Percentiles rank a stretch among this genome's conserved stretches.
phyloP scores from a whole-genome alignment of 2,329 filamentous ascomycete genomes.

The Fusarium sp. region DNA sequence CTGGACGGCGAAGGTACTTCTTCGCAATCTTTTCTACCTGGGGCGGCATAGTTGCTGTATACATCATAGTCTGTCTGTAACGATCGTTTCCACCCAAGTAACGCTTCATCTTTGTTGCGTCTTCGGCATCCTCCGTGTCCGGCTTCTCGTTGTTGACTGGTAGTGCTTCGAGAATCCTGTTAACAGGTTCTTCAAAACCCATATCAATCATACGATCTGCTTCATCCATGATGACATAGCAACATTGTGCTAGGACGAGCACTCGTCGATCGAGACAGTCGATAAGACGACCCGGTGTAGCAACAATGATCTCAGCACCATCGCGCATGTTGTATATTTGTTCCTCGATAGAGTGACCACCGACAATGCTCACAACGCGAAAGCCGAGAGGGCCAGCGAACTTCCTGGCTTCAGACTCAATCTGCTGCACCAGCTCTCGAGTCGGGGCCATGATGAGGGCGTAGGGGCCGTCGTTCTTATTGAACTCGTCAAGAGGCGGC shows the following conservation, averaged over 20 bases:
- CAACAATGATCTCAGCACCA: conserved; percentile 96
- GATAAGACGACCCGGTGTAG: conserved; percentile 95
- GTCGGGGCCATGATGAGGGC: conserved; percentile 97
- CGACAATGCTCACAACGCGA: conserved; percentile 96
- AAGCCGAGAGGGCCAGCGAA: conserved; percentile 93
- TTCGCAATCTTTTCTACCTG: conserved; percentile 95
- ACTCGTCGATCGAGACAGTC: conserved; percentile 96
- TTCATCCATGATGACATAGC: conserved; percentile 99
- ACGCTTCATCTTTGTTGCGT: conserved; percentile 84
- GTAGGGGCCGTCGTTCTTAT: conserved; percentile 95
- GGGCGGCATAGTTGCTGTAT: conserved; percentile 97
- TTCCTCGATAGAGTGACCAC: conserved; percentile 94
- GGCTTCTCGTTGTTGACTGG: conserved; percentile 95
- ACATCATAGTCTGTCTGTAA: conserved; percentile 99
- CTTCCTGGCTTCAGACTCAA: conserved; percentile 92
- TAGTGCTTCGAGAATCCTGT: conserved; percentile 95
- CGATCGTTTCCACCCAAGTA: conserved; percentile 80
- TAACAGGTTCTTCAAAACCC: conserved; percentile 96
- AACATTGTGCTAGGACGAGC: conserved; percentile 93
- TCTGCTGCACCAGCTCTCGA: conserved; percentile 96
- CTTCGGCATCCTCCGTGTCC: conserved; percentile 90
- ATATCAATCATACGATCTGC: conserved; percentile 99
- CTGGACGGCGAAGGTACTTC: conserved; percentile 92
- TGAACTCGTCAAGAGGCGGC: conserved; percentile 83
- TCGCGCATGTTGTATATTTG: conserved; percentile 91